phyloP scores from a whole-genome alignment of 164 flowering plant species.

The Platanus orientalis region DNA sequence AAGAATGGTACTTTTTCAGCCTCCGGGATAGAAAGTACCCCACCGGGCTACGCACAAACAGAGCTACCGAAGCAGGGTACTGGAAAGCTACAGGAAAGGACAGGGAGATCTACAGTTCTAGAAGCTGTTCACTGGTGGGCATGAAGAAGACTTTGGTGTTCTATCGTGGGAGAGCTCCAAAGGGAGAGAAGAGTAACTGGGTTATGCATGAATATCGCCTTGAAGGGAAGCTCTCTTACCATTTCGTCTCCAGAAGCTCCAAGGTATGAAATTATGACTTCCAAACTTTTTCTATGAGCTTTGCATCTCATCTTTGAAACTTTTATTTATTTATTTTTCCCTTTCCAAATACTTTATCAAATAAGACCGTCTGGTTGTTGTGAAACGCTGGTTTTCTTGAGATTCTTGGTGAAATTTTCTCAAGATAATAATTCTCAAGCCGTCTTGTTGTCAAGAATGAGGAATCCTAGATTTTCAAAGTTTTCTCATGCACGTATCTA shows the following conservation, averaged over 20 bases:
- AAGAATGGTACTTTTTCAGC: constrained; percentile 94
- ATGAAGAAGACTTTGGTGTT: constrained; percentile 99
- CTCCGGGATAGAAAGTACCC: constrained; percentile 85
- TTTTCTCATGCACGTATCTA: too few species aligned
- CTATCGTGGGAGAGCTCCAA: constrained; percentile 93
- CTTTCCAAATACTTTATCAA: background rate
- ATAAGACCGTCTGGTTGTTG: background rate
- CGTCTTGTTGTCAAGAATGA: too few species aligned
- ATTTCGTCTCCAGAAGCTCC: constrained; percentile 69
- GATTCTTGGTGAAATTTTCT: too few species aligned
- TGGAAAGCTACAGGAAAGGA: constrained; percentile 99
- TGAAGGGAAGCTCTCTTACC: constrained; percentile 89
- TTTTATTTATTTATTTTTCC: background rate
- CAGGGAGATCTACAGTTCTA: constrained; percentile 87
- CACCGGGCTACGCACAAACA: constrained; percentile 83
- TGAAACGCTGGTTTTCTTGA: too few species aligned
- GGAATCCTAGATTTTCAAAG: too few species aligned
- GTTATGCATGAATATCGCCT: constrained; percentile 99
- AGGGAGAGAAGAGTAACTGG: constrained; percentile 97
- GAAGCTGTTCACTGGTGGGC: constrained; percentile 65
- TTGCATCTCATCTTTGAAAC: background rate
- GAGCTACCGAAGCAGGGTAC: constrained; percentile 95
- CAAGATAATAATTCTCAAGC: too few species aligned
- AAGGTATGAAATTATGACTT: too few species aligned
- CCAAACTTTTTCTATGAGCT: background rate